Evolutionary conservation across 495 filamentous ascomycete genomes (phyloP).

Genomic region (Xylaria telfairii): DNA sequence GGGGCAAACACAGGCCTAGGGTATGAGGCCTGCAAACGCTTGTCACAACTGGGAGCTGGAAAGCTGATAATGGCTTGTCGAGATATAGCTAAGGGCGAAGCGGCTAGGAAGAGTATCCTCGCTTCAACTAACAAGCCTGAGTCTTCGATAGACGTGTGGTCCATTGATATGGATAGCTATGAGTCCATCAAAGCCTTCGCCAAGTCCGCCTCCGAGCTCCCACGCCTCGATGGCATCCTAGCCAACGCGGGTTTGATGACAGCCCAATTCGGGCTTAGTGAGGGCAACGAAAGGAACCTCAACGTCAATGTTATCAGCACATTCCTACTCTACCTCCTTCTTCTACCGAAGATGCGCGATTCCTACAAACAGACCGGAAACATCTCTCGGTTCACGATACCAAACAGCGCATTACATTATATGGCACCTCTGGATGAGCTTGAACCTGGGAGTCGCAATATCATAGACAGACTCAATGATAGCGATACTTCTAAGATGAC

Average conservation of each 20-base stretch:
- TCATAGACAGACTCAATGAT: constrained; percentile 27
- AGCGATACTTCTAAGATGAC: constrained; percentile 20
- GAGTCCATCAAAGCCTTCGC: constrained; percentile 48
- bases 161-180: constrained; percentile 54
- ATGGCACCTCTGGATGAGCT: constrained; percentile 26
- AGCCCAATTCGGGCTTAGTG: constrained; percentile 27
- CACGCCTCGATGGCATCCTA: constrained; percentile 52
- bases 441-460: neutral
- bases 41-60: constrained; percentile 44
- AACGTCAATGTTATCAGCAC: constrained; percentile 54
- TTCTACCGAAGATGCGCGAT: constrained; percentile 47
- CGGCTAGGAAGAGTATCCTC: constrained; percentile 44
- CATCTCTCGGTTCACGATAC: constrained; percentile 19
- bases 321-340: constrained; percentile 47
- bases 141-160: constrained; percentile 53
- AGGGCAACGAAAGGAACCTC: constrained; percentile 49
- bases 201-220: constrained; percentile 35
- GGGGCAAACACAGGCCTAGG: constrained; percentile 59
- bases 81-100: constrained; percentile 47
- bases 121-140: constrained; percentile 14
- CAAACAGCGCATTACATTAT: constrained; percentile 28
- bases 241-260: constrained; percentile 53
- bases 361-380: constrained; percentile 30
- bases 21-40: constrained; percentile 51
- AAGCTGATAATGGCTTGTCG: constrained; percentile 57